phyloP scores from a whole-genome alignment of 148 eudicot species.

The Spergularia marina region DNA sequence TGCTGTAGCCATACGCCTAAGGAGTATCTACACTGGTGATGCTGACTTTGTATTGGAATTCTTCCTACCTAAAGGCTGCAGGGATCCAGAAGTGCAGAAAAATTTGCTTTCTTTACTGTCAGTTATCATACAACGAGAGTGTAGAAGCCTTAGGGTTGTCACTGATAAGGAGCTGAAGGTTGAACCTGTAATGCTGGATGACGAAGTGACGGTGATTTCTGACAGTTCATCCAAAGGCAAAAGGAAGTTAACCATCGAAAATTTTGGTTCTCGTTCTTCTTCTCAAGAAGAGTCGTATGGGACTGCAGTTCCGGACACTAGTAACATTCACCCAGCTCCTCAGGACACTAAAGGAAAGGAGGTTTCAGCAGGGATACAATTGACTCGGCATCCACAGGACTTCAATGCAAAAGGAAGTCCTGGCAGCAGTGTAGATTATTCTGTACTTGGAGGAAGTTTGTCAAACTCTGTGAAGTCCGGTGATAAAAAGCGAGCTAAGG shows the following conservation, averaged over 20 bases:
- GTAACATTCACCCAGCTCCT: not conserved
- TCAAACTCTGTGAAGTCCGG: slow-evolving; percentile 38
- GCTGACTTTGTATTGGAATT: slow-evolving; percentile 84
- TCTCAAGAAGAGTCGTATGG: slow-evolving; percentile 36
- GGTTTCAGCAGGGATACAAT: slow-evolving; percentile 14
- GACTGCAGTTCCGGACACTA: slow-evolving; percentile 20
- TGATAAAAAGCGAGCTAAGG: slow-evolving; percentile 59
- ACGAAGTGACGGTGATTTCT: slow-evolving; percentile 13
- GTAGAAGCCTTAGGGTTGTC: slow-evolving; percentile 64
- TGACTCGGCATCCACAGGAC: slow-evolving; percentile 11
- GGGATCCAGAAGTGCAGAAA: slow-evolving; percentile 56
- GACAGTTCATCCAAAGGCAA: slow-evolving; percentile 15
- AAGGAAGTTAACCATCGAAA: slow-evolving; percentile 20
- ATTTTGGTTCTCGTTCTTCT: slow-evolving; percentile 21
- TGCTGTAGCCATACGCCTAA: slow-evolving; percentile 84
- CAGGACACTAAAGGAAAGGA: slow-evolving; percentile 25
- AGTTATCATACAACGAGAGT: slow-evolving; percentile 52
- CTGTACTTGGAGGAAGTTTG: slow-evolving; percentile 38
- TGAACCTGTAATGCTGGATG: slow-evolving; percentile 31
- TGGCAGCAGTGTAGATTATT: slow-evolving; percentile 22
- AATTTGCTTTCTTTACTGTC: slow-evolving; percentile 66
- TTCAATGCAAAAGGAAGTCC: slow-evolving; percentile 24
- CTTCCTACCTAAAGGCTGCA: slow-evolving; percentile 61
- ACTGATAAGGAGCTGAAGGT: slow-evolving; percentile 62
- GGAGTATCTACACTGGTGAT: slow-evolving; percentile 54